Conservation (phyloP, 371 early-diverging fungal species). For the Mortierella sp. region DNA sequence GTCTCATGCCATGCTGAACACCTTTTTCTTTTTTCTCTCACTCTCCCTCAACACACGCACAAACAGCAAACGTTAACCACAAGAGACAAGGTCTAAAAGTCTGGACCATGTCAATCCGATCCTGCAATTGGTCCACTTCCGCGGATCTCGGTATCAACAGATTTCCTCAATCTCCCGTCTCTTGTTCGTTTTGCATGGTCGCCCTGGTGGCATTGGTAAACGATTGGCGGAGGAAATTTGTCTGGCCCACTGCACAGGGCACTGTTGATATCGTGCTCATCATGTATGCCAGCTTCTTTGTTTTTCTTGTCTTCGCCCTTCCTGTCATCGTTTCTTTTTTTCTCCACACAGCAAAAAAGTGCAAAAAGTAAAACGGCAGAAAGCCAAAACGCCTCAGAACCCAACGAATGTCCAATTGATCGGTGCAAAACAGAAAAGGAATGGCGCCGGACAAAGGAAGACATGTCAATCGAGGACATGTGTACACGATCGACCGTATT, state of each 20-base stretch:
- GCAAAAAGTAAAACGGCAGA: neutral
- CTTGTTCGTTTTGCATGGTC: neutral
- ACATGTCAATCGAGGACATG: neutral
- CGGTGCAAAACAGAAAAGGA: neutral
- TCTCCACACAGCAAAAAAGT: neutral
- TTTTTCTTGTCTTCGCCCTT: neutral
- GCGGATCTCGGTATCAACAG: neutral
- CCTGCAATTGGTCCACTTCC: slow-evolving; percentile 8
- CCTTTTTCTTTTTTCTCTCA: neutral
- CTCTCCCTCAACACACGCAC: neutral
- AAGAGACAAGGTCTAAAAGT: neutral
- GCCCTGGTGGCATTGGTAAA: neutral
- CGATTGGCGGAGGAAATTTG: slow-evolving; percentile 3
- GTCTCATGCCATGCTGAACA: neutral
- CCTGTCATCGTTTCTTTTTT: neutral
- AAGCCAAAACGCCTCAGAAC: neutral
- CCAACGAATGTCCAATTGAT: neutral
- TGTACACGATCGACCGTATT: slow-evolving; percentile 1
- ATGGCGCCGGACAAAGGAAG: neutral
- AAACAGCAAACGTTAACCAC: neutral
- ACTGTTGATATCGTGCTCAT: neutral
- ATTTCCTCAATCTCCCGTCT: neutral
- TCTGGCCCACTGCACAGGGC: neutral
- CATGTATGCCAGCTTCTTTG: neutral
- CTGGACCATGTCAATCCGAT: neutral